A percentile compares a stretch with the other conserved stretches of the same genome.
phyloP scores from a whole-genome alignment of 1,139 yeast species.

The Hanseniaspora uvarum region DNA sequence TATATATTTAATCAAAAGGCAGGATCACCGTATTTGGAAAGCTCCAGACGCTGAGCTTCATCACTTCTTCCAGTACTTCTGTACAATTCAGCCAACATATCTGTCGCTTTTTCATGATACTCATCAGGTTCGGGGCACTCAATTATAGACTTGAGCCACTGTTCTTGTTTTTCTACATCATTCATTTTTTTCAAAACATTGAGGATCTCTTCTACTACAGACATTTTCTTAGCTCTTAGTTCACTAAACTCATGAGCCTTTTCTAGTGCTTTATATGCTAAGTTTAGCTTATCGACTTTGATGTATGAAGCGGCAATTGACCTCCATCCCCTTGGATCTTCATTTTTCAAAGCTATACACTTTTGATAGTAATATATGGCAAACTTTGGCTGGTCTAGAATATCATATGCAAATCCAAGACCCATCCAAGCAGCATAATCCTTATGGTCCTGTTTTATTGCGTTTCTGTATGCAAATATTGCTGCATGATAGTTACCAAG shows the following conservation, averaged over 20 bases:
- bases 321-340: slow-evolving; percentile 93
- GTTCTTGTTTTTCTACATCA: neutral
- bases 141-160: neutral
- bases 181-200: neutral
- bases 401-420: slow-evolving; percentile 95
- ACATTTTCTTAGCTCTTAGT: neutral
- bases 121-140: neutral
- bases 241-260: slow-evolving; percentile 2
- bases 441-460: slow-evolving; percentile 73
- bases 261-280: slow-evolving; percentile 24
- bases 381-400: slow-evolving; percentile 86
- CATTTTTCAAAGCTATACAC: slow-evolving; percentile 79
- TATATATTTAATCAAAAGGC: neutral
- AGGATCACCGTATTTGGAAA: neutral
- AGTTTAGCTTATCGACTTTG: slow-evolving; percentile 56
- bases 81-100: neutral
- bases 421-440: slow-evolving; percentile 99
- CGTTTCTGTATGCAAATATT: slow-evolving; percentile 86
- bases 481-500: slow-evolving; percentile 95
- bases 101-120: neutral
- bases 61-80: neutral
- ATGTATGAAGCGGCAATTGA: slow-evolving; percentile 89
- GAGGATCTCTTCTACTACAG: neutral
- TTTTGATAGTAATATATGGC: slow-evolving; percentile 86
- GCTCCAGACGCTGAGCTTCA: neutral